Percentiles rank a stretch among this genome's conserved stretches.
Evolutionary conservation across 306 rosid genomes (phyloP).

Genomic region (Sesbania bispinosa): DNA sequence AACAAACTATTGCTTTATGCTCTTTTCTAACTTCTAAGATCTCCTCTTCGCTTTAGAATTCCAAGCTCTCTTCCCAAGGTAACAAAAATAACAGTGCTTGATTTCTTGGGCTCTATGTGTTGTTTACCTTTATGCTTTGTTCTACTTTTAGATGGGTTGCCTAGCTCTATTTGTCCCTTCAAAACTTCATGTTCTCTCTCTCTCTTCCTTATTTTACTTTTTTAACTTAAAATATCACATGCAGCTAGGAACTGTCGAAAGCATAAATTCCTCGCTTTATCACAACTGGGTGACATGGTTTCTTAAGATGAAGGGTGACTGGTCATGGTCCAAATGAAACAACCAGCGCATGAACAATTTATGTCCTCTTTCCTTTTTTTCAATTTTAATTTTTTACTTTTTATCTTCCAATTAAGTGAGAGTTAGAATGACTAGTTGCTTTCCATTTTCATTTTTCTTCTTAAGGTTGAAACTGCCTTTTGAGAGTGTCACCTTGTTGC

Average conservation of each 20-base stretch:
- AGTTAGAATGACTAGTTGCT: conserved; percentile 60
- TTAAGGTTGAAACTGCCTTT: conserved; percentile 44
- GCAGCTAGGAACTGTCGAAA: conserved; percentile 66
- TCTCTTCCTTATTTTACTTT: conserved; percentile 19
- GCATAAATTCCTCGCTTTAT: conserved; percentile 66
- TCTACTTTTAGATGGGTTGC: conserved; percentile 38
- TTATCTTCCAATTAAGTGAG: conserved; percentile 57
- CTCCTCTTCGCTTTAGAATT: conserved; percentile 74
- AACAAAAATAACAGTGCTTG: conserved; percentile 45
- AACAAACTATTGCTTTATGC: conserved; percentile 85
- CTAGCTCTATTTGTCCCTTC: conserved; percentile 29
- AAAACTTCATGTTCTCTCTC: conserved; percentile 14
- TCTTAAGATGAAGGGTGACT: conserved; percentile 51
- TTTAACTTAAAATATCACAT: conserved; percentile 45
- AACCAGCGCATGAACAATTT: conserved; percentile 38
- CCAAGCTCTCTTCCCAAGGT: conserved; percentile 88
- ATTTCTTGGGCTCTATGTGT: conserved; percentile 49
- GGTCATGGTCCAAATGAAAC: conserved; percentile 64
- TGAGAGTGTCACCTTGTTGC: conserved; percentile 24
- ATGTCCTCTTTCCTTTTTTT: conserved; percentile 32
- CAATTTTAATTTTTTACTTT: conserved; percentile 45
- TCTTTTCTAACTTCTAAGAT: conserved; percentile 54
- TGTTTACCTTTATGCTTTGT: conserved; percentile 64
- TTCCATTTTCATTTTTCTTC: conserved; percentile 46
- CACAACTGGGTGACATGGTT: conserved; percentile 46